Evolutionary conservation across 495 filamentous ascomycete species (phyloP), one percentile per base, ranked within the genome.

Genomic region (Penicillium riverlandense): DNA sequence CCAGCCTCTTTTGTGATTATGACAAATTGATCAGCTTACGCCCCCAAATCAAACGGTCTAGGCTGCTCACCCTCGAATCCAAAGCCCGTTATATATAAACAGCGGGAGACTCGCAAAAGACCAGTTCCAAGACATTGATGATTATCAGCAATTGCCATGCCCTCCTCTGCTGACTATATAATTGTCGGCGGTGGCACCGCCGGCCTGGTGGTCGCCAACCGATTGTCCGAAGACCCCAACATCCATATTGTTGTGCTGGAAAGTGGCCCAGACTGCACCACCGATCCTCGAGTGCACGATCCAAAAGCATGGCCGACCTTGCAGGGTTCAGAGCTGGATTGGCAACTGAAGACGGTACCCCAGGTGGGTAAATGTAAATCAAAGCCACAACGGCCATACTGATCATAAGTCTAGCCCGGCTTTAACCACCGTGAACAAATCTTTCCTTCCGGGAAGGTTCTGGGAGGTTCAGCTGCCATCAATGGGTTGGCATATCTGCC

Each of bases 161-260:
- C 45, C 27, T 9, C 15, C 10, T 45, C 34, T 11, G 47, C 49
- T 12, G 62, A 69, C 39, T 69, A 58, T 38, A 35, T 70, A 12
- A 59, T 70, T 29, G 38, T 70, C 29, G 65, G 73, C 1, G 73
- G 66, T 4, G 76, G 75, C 6, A 69, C 72, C 4, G 63, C 70
- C 14, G 73, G 72, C 1, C 55, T 78, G 10, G 70, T 69, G 0
- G 59, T 78, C 29, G 75, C 74, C 0, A 61, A 65, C 43, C 61
- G 70, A n/a, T 52, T 79, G 14, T 73, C 71, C 1, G 73, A 77
- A 45, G 47, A 75, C 32, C 47, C 54, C 1, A 38, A 61, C 29
- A 55, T 65, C 6, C 42, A 51, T 2, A 67, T 82, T 6, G 43
- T 77, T 2, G 71, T 81, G 1, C 53, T 82, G 35, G 78, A 82